Evolutionary conservation across 1,284 basidiomycete species (phyloP), one percentile per base, ranked within the genome.

Genomic region (Ustilago cynodontis): DNA sequence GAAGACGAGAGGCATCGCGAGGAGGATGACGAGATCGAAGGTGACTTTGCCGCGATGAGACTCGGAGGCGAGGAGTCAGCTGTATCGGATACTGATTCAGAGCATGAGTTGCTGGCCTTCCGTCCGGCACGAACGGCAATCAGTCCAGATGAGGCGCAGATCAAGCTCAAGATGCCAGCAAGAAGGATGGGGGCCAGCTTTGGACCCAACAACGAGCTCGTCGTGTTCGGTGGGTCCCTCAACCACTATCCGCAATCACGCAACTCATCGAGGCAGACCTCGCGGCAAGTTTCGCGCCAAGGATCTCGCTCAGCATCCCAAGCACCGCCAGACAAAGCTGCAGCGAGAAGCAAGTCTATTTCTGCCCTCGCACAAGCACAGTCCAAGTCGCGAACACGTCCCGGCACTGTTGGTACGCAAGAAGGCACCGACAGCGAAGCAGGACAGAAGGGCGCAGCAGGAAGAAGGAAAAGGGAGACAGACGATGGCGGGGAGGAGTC

Each of bases 181-280:
- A 56, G 72, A 22, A 59, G 41, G 41, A 71, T 77, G 74, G 74
- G 74, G 4, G 77, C 72, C 2, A 77, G 60, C 33, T 80, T 80
- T 50, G 77, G 77, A 14, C 70, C 69, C 2, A 65, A 78, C 62
- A 65, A 72, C 37, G 70, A 79, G 58, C 59, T 79, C 2, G 73
- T 79, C 5, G 70, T 79, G 2, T 79, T 77, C 51, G 70, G 70
- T 2, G 73, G 73, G 16, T 54, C 58, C 3, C 65, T 63, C 20
- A 66, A 60, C 18, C 61, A 57, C 39, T 66, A 58, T 49, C 45
- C 53, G n/a, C 64, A 71, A 18, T 67, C 64, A 5, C 64, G 68
- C 22, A 65, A 70, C n/a, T 31, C 41, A 11, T 73, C 65, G 16
- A 49, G 59, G 16, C 59, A 65, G 24, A 59, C 54, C 13, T 65